Evolutionary conservation across 1,139 yeast species (phyloP), one percentile per base, ranked within the genome.

Genomic region (Keqinozyma sinolaborantium): DNA sequence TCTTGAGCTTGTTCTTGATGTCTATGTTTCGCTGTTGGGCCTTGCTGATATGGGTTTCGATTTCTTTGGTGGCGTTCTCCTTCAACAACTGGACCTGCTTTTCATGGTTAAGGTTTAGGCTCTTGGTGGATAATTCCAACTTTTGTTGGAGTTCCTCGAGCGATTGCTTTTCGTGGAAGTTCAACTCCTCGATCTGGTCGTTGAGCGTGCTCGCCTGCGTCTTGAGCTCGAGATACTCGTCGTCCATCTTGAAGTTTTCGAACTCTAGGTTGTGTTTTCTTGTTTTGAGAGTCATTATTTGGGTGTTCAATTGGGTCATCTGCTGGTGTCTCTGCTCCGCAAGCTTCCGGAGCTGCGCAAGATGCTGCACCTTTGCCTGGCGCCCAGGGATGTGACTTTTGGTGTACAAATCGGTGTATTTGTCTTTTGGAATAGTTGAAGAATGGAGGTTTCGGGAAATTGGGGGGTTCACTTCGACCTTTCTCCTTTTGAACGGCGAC

Each of bases 231-330:
- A 53, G 34, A 13, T 53, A 53, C 14, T 60, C 53, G 31, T 60
- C 65, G 11, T 64, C 66, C 7, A 70, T 42, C 32, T 67, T 71
- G 47, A 62, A 66, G 34, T 63, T 51, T 26, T 63, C 61, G 28
- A 58, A 49, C 28, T 62, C 68, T 20, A 54, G 50, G 10, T 49
- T 45, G n/a, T 59, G 62, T 28, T 59, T 63, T 30, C 63, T 64
- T 4, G 70, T 70, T 32, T 60, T 58, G 16, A 64, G 36, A 3
- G 64, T 59, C 46, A 58, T 50, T 2, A 58, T 46, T 19, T 47
- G 39, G 11, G 53, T 48, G 25, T 49, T 48, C 25, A 57, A 35
- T 14, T 34, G 32, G 12, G 27, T 35, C 10, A 48, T 30, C 2
- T 41, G 47, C 3, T 27, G 31, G 21, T 42, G 40, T 30, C 38